phyloP scores from a whole-genome alignment of 2,329 filamentous ascomycete genomes.

The Phialophora chinensis region DNA sequence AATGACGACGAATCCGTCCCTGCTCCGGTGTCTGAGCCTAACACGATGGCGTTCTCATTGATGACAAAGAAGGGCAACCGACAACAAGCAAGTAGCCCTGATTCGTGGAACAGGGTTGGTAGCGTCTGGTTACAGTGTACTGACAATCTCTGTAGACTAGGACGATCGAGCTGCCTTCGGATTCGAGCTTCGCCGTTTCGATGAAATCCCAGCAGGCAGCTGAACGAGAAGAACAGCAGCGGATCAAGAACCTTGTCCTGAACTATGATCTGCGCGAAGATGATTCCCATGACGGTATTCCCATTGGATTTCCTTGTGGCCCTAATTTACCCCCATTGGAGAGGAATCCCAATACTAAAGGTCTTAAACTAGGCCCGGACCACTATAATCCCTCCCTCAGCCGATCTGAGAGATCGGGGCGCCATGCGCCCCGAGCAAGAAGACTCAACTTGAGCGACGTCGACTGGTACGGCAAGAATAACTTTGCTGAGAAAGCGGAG shows the following conservation, averaged over 20 bases:
- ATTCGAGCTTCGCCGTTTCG: slow-evolving; percentile 92
- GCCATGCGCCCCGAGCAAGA: slow-evolving; percentile 78
- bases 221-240: slow-evolving; percentile 93
- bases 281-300: slow-evolving; percentile 79
- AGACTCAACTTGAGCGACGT: slow-evolving; percentile 96
- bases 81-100: slow-evolving; percentile 71
- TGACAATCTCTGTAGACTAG: slow-evolving; percentile 69
- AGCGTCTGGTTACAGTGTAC: slow-evolving; percentile 6
- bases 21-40: slow-evolving; percentile 38
- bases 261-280: slow-evolving; percentile 92
- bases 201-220: slow-evolving; percentile 96
- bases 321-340: slow-evolving; percentile 46
- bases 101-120: background rate
- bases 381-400: slow-evolving; percentile 49
- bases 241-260: slow-evolving; percentile 96
- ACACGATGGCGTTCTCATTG: slow-evolving; percentile 95
- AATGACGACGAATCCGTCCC: slow-evolving; percentile 43
- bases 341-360: slow-evolving; percentile 46
- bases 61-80: slow-evolving; percentile 95
- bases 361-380: slow-evolving; percentile 46
- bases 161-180: slow-evolving; percentile 81
- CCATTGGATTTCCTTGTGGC: slow-evolving; percentile 44
- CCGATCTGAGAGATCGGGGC: slow-evolving; percentile 62
- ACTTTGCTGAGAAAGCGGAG: slow-evolving; percentile 12
- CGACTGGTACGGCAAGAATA: slow-evolving; percentile 77